Base-by-base conservation (phyloP, 2,329 filamentous ascomycete species). In the Bipolaris zeicola region DNA sequence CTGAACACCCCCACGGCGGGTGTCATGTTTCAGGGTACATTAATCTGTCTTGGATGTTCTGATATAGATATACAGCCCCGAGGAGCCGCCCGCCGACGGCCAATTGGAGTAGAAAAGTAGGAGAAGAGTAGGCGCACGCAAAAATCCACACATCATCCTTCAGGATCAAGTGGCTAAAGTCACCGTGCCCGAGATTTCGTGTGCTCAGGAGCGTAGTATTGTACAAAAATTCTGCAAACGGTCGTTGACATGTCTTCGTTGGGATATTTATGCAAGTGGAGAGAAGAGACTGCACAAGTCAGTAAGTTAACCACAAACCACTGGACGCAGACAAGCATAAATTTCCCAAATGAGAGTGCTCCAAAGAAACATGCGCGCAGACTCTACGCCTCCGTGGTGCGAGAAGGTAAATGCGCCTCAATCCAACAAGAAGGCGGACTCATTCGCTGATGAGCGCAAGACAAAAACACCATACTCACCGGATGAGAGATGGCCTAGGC, bases 401-500 rank as follows among this genome's bases (percentile, higher is more conserved):
- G 6, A 31, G 3, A 10, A n/a, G 13, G n/a, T 44, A 33, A 5
- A 20, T 20, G 42, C 28, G 28, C 14, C 16, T 8, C 26, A 45
- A 33, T 10, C 26, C 26, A 5, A 11, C 26, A 34, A 34, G 10
- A 33, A 31, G 20, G 33, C 22, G 11, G 49, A 13, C 16, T 37
- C 22, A 18, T 45, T 45, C 26, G 10, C 42, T 11, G 13, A 33
- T 33, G 6, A 41, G 14, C 1, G 8, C 8, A 22, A 10, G n/a
- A n/a, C 24, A 22, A 38, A 18, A 8, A 20, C 10, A 47, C 28
- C 37, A n/a, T 41, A 49, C 65, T 66, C 64, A 90, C 88, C 87
- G 86, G 80, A 91, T 89, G 68, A 91, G 76, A 43, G 91, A 89
- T 52, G 95, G 95, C 76, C 90, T 87, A 38, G 95, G 95, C 77